Evolutionary conservation across 179 eudicot genomes (phyloP).

Genomic region (Dionaea muscipula): DNA sequence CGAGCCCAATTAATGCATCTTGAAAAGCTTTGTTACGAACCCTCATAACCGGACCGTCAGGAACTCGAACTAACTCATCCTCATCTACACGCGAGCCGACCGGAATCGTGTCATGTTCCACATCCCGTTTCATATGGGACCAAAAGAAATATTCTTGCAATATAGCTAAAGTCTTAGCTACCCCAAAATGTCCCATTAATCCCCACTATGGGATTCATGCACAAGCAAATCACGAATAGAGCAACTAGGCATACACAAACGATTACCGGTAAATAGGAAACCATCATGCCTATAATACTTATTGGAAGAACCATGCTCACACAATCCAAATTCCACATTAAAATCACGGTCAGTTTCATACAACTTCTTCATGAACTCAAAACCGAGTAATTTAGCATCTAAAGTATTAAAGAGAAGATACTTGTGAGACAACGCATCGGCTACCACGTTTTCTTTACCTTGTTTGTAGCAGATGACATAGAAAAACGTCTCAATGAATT

Average conservation of each 20-base stretch:
- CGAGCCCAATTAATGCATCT: no score
- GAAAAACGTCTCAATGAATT: not conserved
- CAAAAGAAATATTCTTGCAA: no score
- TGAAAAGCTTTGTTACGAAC: no score
- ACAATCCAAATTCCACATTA: not conserved
- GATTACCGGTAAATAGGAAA: not conserved
- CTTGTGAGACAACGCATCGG: not conserved
- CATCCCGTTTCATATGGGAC: not conserved
- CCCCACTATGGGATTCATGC: no score
- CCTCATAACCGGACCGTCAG: no score
- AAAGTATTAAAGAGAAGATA: not conserved
- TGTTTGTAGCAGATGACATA: not conserved
- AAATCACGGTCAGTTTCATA: slow-evolving; percentile 5
- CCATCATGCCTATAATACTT: slow-evolving; percentile 7
- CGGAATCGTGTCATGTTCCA: no score
- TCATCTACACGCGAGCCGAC: no score
- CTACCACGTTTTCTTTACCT: slow-evolving; percentile 3
- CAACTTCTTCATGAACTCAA: not conserved
- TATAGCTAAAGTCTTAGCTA: not conserved
- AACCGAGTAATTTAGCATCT: not conserved
- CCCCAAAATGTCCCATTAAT: not conserved
- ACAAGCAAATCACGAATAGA: slow-evolving; percentile 2
- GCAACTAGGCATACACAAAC: slow-evolving; percentile 1
- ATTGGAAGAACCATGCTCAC: not conserved
- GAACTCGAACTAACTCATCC: no score